phyloP scores from a whole-genome alignment of 805 yeast genomes.

The Ogataea parapolymorpha region DNA sequence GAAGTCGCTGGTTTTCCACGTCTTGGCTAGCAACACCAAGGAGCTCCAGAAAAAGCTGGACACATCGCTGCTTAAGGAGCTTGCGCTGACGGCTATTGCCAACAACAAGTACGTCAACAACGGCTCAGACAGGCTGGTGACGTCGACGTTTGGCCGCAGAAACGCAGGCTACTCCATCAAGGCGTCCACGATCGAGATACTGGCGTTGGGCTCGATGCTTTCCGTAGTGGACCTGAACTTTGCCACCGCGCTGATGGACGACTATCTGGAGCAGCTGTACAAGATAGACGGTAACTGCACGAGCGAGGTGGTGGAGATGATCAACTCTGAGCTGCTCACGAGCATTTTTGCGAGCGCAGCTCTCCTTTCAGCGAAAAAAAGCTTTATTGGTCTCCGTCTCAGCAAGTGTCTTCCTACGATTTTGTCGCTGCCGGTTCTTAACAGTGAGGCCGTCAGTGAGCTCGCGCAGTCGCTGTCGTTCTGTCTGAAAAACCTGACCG shows the following conservation, averaged over 20 bases:
- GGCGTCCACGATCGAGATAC: conserved; percentile 49
- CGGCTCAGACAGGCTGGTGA: conserved; percentile 25
- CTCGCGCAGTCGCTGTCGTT: conserved; percentile 59
- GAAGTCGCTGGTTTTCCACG: conserved; percentile 13
- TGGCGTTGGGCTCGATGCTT: conserved; percentile 51
- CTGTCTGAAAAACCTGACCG: conserved; percentile 66
- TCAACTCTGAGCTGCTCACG: conserved; percentile 43
- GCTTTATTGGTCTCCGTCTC: conserved; percentile 39
- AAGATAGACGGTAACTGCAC: conserved; percentile 36
- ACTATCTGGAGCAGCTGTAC: conserved; percentile 38
- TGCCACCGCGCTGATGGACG: conserved; percentile 45
- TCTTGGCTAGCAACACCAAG: conserved; percentile 12
- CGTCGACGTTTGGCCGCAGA: conserved; percentile 28
- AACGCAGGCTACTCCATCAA: conserved; percentile 22
- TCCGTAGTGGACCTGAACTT: conserved; percentile 43
- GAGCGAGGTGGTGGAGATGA: conserved; percentile 49
- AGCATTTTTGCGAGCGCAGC: conserved; percentile 36
- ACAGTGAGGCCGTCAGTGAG: conserved; percentile 43
- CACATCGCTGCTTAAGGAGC: conserved; percentile 13
- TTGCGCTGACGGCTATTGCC: conserved; percentile 18
- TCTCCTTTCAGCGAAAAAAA: conserved; percentile 32
- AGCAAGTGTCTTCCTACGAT: conserved; percentile 43
- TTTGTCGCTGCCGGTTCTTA: conserved; percentile 52
- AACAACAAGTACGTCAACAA: conserved; percentile 22
- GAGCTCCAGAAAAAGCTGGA: conserved; percentile 9